Evolutionary conservation across 257 asterid genomes (phyloP).

Genomic region (Datura wrightii): DNA sequence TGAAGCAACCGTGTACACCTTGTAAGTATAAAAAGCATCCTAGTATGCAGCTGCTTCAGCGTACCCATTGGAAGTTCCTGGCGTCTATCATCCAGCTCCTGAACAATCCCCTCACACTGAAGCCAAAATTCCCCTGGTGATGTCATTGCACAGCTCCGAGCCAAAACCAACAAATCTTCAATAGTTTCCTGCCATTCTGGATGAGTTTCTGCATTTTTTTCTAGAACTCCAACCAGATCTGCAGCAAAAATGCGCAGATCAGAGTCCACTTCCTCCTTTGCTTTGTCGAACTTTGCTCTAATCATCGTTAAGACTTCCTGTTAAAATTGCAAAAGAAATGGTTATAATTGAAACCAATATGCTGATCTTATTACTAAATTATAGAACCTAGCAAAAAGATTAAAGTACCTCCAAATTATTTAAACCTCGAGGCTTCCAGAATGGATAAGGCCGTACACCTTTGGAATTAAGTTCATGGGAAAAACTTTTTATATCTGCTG

Average conservation of each 20-base stretch:
- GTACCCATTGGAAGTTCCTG: constrained; percentile 95
- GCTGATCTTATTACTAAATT: constrained; percentile 30
- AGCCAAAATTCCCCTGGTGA: constrained; percentile 98
- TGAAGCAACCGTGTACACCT: constrained; percentile 95
- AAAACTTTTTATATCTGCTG: constrained; percentile 95
- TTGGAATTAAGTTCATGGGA: constrained; percentile 96
- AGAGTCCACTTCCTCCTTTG: constrained; percentile 97
- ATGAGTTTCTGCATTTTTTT: constrained; percentile 86
- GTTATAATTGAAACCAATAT: constrained; percentile 37
- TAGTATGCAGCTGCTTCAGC: constrained; percentile 94
- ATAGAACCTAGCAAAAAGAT: constrained; percentile 31
- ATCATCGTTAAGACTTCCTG: constrained; percentile 96
- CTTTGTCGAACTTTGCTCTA: constrained; percentile 90
- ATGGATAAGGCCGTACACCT: constrained; percentile 98
- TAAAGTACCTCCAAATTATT: constrained; percentile 88
- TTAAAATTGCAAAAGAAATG: constrained; percentile 35
- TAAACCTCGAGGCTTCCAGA: constrained; percentile 93
- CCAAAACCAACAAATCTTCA: constrained; percentile 88
- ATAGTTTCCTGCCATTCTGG: constrained; percentile 98
- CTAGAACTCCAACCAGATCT: constrained; percentile 87
- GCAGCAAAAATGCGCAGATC: constrained; percentile 97
- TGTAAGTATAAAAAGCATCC: constrained; percentile 98
- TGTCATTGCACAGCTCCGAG: constrained; percentile 96
- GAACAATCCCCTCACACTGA: constrained; percentile 98
- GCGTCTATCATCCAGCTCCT: constrained; percentile 94